Conservation (phyloP, 768 basidiomycete species). For the Daedaleopsis sinensis region DNA sequence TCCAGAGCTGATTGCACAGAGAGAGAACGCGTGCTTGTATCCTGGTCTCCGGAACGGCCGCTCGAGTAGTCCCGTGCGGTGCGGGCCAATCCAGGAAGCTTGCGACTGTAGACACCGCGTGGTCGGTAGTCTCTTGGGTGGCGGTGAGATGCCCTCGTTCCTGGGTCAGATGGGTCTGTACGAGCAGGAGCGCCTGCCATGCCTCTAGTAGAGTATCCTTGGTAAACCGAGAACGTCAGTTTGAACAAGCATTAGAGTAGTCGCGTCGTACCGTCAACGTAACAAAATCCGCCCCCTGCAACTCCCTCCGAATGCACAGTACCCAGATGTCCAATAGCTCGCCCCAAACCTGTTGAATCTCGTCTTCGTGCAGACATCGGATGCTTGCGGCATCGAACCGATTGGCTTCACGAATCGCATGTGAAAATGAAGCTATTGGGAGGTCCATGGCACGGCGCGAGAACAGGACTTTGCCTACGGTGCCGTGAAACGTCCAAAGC, state of each 20-base stretch:
- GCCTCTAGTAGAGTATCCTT: constrained; percentile 45
- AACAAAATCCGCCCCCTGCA: constrained; percentile 10
- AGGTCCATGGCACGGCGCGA: constrained; percentile 45
- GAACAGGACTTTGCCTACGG: constrained; percentile 37
- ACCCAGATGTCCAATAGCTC: constrained; percentile 38
- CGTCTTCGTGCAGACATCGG: constrained; percentile 39
- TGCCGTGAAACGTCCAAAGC: neutral
- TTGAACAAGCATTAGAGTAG: neutral
- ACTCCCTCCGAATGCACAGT: constrained; percentile 1
- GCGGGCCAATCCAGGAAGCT: constrained; percentile 36
- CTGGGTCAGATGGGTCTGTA: constrained; percentile 46
- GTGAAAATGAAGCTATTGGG: constrained; percentile 29
- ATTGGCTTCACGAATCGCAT: constrained; percentile 31
- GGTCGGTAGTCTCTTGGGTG: constrained; percentile 36
- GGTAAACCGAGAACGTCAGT: constrained; percentile 6
- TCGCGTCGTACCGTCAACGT: constrained; percentile 1
- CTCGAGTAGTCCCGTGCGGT: neutral
- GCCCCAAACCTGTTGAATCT: constrained; percentile 44
- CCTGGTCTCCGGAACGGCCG: neutral
- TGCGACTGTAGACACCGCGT: constrained; percentile 38
- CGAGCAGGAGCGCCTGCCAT: constrained; percentile 64
- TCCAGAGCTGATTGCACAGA: constrained; percentile 53
- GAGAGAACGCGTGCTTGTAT: constrained; percentile 28
- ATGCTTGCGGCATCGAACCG: constrained; percentile 30
- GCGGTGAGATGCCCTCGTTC: constrained; percentile 39